Evolutionary conservation across 176 grass and related monocot species (phyloP).

Genomic region (Zea luxurians): DNA sequence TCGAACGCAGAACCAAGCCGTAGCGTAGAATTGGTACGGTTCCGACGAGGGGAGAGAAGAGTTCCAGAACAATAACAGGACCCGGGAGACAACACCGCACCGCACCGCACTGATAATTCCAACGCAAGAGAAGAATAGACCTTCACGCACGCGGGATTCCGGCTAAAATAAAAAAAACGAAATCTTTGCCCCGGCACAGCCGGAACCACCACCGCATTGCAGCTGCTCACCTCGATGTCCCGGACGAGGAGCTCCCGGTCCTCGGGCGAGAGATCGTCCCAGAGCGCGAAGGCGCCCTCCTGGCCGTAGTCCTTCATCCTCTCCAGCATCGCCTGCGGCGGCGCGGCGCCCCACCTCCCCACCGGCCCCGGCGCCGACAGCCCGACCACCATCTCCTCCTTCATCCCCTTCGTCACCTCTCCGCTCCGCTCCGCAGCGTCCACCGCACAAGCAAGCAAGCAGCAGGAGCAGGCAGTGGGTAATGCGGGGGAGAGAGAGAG

Average conservation of each 20-base stretch:
- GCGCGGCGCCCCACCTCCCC: slow-evolving; percentile 60
- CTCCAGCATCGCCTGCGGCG: slow-evolving; percentile 93
- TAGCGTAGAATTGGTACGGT: not conserved
- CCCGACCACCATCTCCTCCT: slow-evolving; percentile 63
- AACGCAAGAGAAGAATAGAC: not conserved
- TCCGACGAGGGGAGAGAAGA: not conserved
- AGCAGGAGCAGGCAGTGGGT: slow-evolving; percentile 20
- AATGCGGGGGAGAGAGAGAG: not conserved
- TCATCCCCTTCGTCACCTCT: slow-evolving; percentile 29
- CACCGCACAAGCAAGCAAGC: slow-evolving; percentile 18
- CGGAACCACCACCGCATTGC: slow-evolving; percentile 24
- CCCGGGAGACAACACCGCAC: not conserved
- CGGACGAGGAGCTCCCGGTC: slow-evolving; percentile 80
- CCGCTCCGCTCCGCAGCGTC: slow-evolving; percentile 11
- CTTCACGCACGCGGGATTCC: not conserved
- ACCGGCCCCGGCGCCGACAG: slow-evolving; percentile 48
- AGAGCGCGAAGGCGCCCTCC: slow-evolving; percentile 87
- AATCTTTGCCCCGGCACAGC: slow-evolving; percentile 9
- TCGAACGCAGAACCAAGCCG: not conserved
- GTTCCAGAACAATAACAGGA: not conserved
- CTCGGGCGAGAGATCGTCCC: slow-evolving; percentile 91
- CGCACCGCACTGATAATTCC: not conserved
- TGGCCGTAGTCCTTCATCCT: slow-evolving; percentile 97
- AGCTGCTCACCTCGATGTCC: slow-evolving; percentile 87
- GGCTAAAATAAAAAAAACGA: slow-evolving; percentile 31